A percentile compares a stretch with the other conserved stretches of the same genome.
phyloP scores from a whole-genome alignment of 331 rosid species.

The Acacia pycnantha region DNA sequence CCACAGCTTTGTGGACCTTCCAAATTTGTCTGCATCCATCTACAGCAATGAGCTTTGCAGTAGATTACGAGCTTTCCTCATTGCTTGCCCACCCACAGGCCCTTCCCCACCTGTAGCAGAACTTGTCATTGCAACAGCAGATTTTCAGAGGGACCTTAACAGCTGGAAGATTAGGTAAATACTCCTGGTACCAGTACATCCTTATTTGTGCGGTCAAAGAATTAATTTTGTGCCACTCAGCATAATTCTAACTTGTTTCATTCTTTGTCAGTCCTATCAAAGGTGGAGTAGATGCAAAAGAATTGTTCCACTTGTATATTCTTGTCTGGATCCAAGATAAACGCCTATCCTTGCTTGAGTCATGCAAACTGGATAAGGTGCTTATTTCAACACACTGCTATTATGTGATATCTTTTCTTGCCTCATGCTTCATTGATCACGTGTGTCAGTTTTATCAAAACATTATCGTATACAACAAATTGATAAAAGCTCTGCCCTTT shows the following conservation, averaged over 20 bases:
- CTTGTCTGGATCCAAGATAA: slow-evolving; percentile 96
- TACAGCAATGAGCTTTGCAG: slow-evolving; percentile 86
- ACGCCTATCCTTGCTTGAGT: slow-evolving; percentile 79
- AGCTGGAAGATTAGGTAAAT: slow-evolving; percentile 75
- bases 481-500: slow-evolving; percentile 36
- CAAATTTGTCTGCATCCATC: slow-evolving; percentile 85
- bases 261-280: slow-evolving; percentile 60
- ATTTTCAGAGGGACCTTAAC: slow-evolving; percentile 85
- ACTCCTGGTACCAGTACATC: slow-evolving; percentile 12
- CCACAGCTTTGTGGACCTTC: slow-evolving; percentile 90
- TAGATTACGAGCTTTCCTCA: slow-evolving; percentile 88
- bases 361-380: slow-evolving; percentile 96
- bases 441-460: slow-evolving; percentile 5
- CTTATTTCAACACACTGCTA: slow-evolving; percentile 5
- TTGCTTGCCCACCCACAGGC: slow-evolving; percentile 91
- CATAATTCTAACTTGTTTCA: slow-evolving; percentile 5
- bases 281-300: slow-evolving; percentile 99
- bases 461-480: slow-evolving; percentile 18
- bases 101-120: slow-evolving; percentile 92
- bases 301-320: slow-evolving; percentile 89
- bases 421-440: slow-evolving; percentile 10
- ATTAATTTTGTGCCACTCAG: slow-evolving; percentile 6
- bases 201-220: slow-evolving; percentile 4
- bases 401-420: slow-evolving; percentile 9
- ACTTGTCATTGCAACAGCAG: slow-evolving; percentile 91